These are phyloP conservation scores for Jackrogersella minutella DNA, from an alignment of 495 filamentous ascomycete genomes.

Conservation along the genomic window DNA sequence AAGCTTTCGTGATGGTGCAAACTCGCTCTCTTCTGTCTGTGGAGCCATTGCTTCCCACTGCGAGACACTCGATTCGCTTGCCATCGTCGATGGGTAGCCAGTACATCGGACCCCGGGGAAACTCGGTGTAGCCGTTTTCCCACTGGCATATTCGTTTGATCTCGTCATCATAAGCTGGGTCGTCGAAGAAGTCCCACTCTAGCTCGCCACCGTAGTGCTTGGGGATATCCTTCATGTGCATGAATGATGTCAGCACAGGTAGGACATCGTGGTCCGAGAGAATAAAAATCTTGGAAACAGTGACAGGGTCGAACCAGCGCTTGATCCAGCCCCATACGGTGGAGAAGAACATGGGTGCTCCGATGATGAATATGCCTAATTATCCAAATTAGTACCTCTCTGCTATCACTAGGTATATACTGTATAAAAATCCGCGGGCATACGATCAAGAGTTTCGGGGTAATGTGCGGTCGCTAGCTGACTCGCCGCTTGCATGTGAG, in stretches of 20 bases:
- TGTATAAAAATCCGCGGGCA: conserved; percentile 35
- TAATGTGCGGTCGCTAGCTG: conserved; percentile 89
- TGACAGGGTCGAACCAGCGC: conserved; percentile 93
- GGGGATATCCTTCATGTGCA: conserved; percentile 81
- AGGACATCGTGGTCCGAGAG: conserved; percentile 73
- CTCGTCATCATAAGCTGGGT: conserved; percentile 64
- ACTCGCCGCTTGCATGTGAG: conserved; percentile 89
- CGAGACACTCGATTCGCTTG: conserved; percentile 53
- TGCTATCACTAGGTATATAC: neutral
- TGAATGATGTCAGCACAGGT: conserved; percentile 77
- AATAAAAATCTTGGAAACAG: conserved; percentile 93
- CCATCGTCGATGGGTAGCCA: conserved; percentile 56
- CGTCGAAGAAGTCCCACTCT: conserved; percentile 80
- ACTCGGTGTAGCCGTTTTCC: conserved; percentile 54
- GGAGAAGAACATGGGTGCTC: conserved; percentile 88
- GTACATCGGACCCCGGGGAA: conserved; percentile 59
- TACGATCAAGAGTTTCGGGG: conserved; percentile 86
- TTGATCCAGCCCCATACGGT: conserved; percentile 97
- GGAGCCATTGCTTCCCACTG: conserved; percentile 51
- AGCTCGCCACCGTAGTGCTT: conserved; percentile 85
- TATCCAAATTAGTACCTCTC: conserved; percentile 11
- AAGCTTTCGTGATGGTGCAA: conserved; percentile 54
- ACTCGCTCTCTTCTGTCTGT: conserved; percentile 51
- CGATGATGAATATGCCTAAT: conserved; percentile 69
- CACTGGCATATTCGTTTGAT: conserved; percentile 50